These are phyloP conservation scores for Hemerocallis citrina DNA, from an alignment of 106 monocot species.

Conservation along the genomic window DNA sequence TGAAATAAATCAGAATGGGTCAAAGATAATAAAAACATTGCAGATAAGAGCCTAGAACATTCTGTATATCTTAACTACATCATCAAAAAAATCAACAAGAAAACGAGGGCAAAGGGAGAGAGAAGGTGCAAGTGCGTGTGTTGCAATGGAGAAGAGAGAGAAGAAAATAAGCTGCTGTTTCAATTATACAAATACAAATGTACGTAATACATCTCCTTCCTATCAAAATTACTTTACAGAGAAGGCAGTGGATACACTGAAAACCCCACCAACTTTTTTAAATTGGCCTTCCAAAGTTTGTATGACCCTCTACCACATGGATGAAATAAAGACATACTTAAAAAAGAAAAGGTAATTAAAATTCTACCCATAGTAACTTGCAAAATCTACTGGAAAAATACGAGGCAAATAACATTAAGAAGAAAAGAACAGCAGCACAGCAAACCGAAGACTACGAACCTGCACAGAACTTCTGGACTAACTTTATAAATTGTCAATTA, in stretches of 20 bases:
- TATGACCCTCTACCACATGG: constrained; percentile 9
- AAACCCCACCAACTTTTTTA: constrained; percentile 13
- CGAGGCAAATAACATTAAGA: background rate
- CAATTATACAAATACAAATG: constrained; percentile 26
- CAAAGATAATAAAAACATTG: too few species aligned
- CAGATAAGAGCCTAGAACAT: too few species aligned
- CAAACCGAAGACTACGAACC: constrained; percentile 7
- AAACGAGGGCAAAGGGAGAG: too few species aligned
- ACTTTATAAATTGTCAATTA: constrained; percentile 35
- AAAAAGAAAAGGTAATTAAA: background rate
- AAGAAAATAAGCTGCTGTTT: background rate
- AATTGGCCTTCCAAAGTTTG: constrained; percentile 28
- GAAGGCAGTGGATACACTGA: constrained; percentile 36
- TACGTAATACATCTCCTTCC: constrained; percentile 16
- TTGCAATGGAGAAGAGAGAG: background rate
- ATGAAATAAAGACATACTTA: background rate
- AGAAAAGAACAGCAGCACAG: constrained; percentile 4
- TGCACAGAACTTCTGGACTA: constrained; percentile 16
- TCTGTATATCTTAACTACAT: too few species aligned
- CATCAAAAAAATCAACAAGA: too few species aligned
- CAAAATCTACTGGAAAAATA: constrained; percentile 1
- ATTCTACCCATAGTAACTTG: constrained; percentile 16
- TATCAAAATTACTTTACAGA: constrained; percentile 66
- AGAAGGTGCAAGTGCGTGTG: too few species aligned
- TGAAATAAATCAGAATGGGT: too few species aligned